Evolutionary conservation across 1,284 basidiomycete genomes (phyloP).

Genomic region (Papiliotrema terrestris): DNA sequence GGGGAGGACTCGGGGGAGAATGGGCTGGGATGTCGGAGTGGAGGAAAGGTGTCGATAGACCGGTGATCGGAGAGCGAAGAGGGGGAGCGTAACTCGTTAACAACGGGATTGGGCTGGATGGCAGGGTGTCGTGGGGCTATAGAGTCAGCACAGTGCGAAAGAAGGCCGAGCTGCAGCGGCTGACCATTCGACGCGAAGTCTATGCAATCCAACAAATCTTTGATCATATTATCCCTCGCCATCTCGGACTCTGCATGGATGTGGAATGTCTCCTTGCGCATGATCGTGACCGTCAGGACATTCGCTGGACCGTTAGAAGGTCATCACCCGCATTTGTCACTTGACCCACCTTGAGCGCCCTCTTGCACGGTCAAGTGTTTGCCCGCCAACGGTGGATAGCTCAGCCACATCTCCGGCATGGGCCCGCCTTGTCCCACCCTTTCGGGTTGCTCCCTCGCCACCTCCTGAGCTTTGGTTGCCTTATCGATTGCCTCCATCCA

Average conservation of each 20-base stretch:
- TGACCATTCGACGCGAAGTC: constrained; percentile 71
- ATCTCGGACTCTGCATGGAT: constrained; percentile 64
- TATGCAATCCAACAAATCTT: constrained; percentile 79
- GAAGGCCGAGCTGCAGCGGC: constrained; percentile 29
- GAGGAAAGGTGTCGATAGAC: constrained; percentile 21
- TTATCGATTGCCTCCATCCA: constrained; percentile 67
- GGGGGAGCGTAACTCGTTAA: constrained; percentile 24
- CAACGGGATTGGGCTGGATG: constrained; percentile 1
- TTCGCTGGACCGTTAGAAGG: constrained; percentile 54
- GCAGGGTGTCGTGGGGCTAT: constrained; percentile 13
- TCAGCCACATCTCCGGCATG: constrained; percentile 83
- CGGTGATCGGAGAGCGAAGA: constrained; percentile 20
- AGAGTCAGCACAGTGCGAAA: background rate
- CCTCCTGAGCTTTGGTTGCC: constrained; percentile 42
- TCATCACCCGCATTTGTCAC: background rate
- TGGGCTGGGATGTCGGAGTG: constrained; percentile 32
- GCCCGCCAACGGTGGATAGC: constrained; percentile 92
- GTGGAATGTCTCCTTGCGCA: constrained; percentile 81
- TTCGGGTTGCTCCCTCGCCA: constrained; percentile 41
- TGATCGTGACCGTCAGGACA: constrained; percentile 71
- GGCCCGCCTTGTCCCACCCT: constrained; percentile 50
- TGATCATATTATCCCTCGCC: constrained; percentile 63
- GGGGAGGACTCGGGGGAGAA: constrained; percentile 26
- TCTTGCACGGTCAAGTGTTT: constrained; percentile 80
- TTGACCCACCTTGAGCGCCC: constrained; percentile 51